Evolutionary conservation across 495 filamentous ascomycete genomes (phyloP).

Genomic region (Penicillium lividum): DNA sequence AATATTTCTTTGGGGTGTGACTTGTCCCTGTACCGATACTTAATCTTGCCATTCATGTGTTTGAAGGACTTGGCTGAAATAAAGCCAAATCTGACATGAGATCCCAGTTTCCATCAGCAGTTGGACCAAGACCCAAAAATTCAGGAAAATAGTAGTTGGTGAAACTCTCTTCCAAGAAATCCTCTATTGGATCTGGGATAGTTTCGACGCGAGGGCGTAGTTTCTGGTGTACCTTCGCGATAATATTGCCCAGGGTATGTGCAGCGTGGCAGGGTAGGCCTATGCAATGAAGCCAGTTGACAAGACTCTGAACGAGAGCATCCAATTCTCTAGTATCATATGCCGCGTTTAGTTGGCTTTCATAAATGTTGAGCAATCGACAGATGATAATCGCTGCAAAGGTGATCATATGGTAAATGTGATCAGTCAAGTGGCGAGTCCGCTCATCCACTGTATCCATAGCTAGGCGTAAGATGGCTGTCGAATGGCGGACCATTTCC

Average conservation of each 20-base stretch:
- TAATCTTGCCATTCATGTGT: constrained; percentile 1
- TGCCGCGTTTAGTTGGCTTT: constrained; percentile 28
- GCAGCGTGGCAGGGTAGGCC: constrained; percentile 48
- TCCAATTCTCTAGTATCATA: constrained; percentile 37
- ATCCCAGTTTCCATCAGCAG: constrained; percentile 32
- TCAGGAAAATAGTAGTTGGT: constrained; percentile 34
- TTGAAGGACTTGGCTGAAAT: constrained; percentile 20
- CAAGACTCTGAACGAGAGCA: constrained; percentile 31
- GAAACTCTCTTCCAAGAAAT: constrained; percentile 19
- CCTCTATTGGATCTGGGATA: constrained; percentile 13
- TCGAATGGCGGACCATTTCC: constrained; percentile 47
- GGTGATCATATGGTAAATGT: constrained; percentile 53
- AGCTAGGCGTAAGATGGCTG: constrained; percentile 41
- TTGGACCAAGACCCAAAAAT: constrained; percentile 29
- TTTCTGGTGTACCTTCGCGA: constrained; percentile 29
- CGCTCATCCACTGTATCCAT: constrained; percentile 50
- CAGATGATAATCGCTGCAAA: constrained; percentile 47
- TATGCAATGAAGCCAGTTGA: constrained; percentile 45
- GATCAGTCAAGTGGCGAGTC: constrained; percentile 47
- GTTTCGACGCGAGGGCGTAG: constrained; percentile 20
- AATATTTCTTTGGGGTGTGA: not conserved
- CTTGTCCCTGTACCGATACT: not conserved
- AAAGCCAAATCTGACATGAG: constrained; percentile 25
- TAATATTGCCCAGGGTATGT: constrained; percentile 44
- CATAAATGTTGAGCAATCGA: constrained; percentile 39